Evolutionary conservation across 2,329 filamentous ascomycete species (phyloP).

Genomic region (Chaetothyriales sp.): DNA sequence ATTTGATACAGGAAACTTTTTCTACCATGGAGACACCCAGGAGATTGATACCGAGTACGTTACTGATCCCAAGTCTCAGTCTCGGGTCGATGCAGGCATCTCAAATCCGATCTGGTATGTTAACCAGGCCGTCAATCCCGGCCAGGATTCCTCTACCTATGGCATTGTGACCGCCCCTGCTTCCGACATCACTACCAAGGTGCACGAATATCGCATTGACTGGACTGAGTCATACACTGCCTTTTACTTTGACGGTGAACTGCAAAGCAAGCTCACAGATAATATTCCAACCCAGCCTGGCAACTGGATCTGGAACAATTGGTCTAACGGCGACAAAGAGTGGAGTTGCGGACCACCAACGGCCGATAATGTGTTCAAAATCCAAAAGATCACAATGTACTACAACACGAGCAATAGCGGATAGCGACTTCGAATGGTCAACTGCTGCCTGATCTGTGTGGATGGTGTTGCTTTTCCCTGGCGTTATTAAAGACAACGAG

Average conservation of each 20-base stretch:
- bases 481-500: no score
- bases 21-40: constrained; percentile 14
- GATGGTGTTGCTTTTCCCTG: no score
- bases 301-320: constrained; percentile 16
- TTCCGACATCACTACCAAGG: constrained; percentile 6
- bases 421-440: neutral
- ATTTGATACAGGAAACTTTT: constrained; percentile 9
- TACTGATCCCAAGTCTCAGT: constrained; percentile 12
- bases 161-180: constrained; percentile 8
- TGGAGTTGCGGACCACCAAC: constrained; percentile 13
- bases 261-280: constrained; percentile 8
- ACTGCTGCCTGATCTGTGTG: no score
- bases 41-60: constrained; percentile 16
- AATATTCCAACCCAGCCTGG: constrained; percentile 13
- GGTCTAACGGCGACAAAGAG: constrained; percentile 14
- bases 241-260: constrained; percentile 14
- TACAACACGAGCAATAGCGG: constrained; percentile 8
- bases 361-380: constrained; percentile 10
- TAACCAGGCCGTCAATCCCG: constrained; percentile 12
- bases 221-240: constrained; percentile 13
- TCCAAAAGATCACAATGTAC: constrained; percentile 16
- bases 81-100: constrained; percentile 7
- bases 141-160: constrained; percentile 2
- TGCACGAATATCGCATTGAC: constrained; percentile 16
- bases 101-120: constrained; percentile 13